Percentiles rank a stretch among this genome's conserved stretches.
Evolutionary conservation across 1,139 yeast genomes (phyloP).

Genomic region (Scheffersomyces lignicola): DNA sequence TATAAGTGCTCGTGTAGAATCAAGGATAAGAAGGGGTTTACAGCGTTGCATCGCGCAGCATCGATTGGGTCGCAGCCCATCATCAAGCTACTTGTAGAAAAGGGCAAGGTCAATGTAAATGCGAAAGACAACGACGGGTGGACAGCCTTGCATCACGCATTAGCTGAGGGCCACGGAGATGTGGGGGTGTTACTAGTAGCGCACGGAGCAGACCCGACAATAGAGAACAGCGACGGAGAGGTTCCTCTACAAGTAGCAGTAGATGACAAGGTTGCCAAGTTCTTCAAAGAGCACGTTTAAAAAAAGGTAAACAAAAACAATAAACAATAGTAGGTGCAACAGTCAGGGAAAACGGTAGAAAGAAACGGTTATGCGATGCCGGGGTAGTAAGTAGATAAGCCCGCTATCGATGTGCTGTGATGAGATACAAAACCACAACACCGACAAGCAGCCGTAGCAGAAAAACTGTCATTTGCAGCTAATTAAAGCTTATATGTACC

Average conservation of each 20-base stretch:
- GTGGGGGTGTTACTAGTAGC: slow-evolving; percentile 61
- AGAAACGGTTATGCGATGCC: too few relatives aligned
- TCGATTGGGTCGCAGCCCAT: slow-evolving; percentile 67
- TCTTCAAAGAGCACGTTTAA: slow-evolving; percentile 9
- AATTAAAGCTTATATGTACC: too few relatives aligned
- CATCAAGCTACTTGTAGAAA: slow-evolving; percentile 49
- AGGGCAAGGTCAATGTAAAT: slow-evolving; percentile 64
- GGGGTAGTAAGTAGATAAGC: too few relatives aligned
- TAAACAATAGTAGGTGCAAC: background rate
- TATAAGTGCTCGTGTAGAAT: slow-evolving; percentile 60
- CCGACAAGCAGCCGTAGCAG: too few relatives aligned
- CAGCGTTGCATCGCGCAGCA: slow-evolving; percentile 83
- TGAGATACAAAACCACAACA: too few relatives aligned
- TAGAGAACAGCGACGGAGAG: slow-evolving; percentile 52
- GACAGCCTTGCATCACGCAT: slow-evolving; percentile 88
- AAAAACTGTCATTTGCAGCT: too few relatives aligned
- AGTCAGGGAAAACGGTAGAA: too few relatives aligned
- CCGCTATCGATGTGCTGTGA: too few relatives aligned
- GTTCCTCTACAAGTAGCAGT: slow-evolving; percentile 63
- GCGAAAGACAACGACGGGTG: slow-evolving; percentile 71
- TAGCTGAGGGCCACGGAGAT: slow-evolving; percentile 90
- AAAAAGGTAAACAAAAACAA: background rate
- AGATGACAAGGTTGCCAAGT: slow-evolving; percentile 50
- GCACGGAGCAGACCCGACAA: slow-evolving; percentile 64
- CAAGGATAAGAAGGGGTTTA: slow-evolving; percentile 65